These are phyloP conservation scores for Carallia pectinifolia DNA, from an alignment of 345 rosid species.

Conservation along the genomic window DNA sequence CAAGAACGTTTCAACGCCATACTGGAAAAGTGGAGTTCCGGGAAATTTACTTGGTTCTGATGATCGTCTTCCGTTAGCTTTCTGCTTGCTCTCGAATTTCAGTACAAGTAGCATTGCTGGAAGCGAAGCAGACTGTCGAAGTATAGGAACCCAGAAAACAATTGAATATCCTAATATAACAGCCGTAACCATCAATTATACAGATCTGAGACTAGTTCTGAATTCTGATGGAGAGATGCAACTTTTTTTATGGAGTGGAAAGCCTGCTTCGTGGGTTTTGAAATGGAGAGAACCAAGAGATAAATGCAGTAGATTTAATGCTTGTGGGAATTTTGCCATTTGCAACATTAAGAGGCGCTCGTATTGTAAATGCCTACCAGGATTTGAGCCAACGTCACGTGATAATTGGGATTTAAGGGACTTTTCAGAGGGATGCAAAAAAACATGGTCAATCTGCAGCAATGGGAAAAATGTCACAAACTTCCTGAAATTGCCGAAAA, in stretches of 20 bases:
- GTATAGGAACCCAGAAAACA: too few species aligned
- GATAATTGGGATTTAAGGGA: conserved; percentile 26
- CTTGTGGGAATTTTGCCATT: conserved; percentile 42
- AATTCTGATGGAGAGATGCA: conserved; percentile 34
- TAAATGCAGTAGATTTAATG: conserved; percentile 27
- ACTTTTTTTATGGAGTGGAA: conserved; percentile 5
- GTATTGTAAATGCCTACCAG: conserved; percentile 46
- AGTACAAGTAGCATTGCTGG: neutral
- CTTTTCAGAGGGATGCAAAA: conserved; percentile 31
- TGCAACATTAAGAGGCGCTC: conserved; percentile 27
- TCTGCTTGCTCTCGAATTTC: conserved; percentile 46
- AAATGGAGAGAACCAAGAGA: conserved; percentile 31
- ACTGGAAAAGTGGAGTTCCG: conserved; percentile 48
- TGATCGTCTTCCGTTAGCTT: conserved; percentile 36
- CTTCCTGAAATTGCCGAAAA: conserved; percentile 21
- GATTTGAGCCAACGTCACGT: conserved; percentile 27
- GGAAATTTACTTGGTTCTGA: conserved; percentile 28
- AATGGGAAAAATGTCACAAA: neutral
- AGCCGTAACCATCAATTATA: too few species aligned
- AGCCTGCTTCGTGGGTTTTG: conserved; percentile 9
- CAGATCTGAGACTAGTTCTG: conserved; percentile 34
- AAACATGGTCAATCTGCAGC: conserved; percentile 16
- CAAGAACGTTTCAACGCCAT: conserved; percentile 25
- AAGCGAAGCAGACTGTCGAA: too few species aligned
- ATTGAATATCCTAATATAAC: too few species aligned